Evolutionary conservation across 495 filamentous ascomycete genomes (phyloP), one percentile per base, ranked within the genome.

Genomic region (Annulohypoxylon nitens): DNA sequence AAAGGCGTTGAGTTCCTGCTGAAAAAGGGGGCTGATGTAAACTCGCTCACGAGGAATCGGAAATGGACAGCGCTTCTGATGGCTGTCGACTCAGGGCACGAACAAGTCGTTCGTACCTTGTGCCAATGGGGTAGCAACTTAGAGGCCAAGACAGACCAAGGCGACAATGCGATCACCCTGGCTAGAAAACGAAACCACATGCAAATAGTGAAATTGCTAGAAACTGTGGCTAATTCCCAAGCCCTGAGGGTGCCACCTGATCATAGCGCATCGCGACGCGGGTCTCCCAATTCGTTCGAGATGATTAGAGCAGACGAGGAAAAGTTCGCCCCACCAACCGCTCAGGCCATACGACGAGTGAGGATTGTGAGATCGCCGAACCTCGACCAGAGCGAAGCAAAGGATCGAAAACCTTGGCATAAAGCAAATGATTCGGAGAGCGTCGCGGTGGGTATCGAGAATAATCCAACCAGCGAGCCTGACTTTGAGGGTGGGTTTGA

Each of bases 401-500:
- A 30, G 10, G n/a, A n/a, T n/a, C 8, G 12, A 12, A 33, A 34
- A n/a, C 26, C 8, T 34, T 11, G 8, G 11, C 25, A 11, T 9
- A 3, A 55, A 6, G n/a, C 34, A 4, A 41, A 25, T 23, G 8
- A 41, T 6, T 23, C 55, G 23, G 2, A 16, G 20, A 11, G 20
- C 23, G 16, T 4, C 39, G 9, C 5, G 11, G n/a, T 11, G 16
- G 55, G 23, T n/a, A 9, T 12, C 4, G 36, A 59, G 6, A 2
- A 10, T 43, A 37, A 45, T 26, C 4, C 57, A 14, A 18, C n/a
- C 16, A 8, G 10, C 6, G 36, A 8, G 10, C 8, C 36, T n/a
- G 57, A 60, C 20, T 36, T 60, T 6, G 37, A 60, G 5, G 57
- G 57, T 45, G 57, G 57, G 5, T 60, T 60, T 18, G 57, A 60